Evolutionary conservation across 192 early-diverging fungal genomes (phyloP).

Genomic region (Coemansia sp.): DNA sequence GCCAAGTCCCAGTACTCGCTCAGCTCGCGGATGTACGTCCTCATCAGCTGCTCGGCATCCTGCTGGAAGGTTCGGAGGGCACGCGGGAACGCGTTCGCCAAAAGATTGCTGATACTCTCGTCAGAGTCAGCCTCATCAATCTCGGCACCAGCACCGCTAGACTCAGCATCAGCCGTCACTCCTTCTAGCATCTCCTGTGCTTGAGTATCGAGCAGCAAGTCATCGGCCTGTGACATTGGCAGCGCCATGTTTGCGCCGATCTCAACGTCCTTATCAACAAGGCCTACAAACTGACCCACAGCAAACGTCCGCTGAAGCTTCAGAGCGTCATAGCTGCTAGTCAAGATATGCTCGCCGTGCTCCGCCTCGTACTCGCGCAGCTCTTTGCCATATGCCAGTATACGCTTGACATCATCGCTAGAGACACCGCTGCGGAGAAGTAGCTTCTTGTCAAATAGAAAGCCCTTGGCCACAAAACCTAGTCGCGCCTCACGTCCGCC

Average conservation of each 20-base stretch:
- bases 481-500: slow-evolving; percentile 32
- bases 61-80: slow-evolving; percentile 23
- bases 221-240: background rate
- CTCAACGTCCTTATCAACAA: background rate
- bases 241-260: background rate
- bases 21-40: slow-evolving; percentile 41
- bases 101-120: slow-evolving; percentile 16
- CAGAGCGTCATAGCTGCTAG: slow-evolving; percentile 12
- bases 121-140: background rate
- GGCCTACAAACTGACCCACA: background rate
- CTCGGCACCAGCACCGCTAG: background rate
- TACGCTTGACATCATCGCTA: slow-evolving; percentile 9
- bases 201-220: background rate
- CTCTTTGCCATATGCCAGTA: slow-evolving; percentile 26
- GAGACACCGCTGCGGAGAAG: slow-evolving; percentile 29
- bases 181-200: background rate
- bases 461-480: slow-evolving; percentile 49
- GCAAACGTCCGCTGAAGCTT: slow-evolving; percentile 2
- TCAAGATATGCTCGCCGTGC: slow-evolving; percentile 30
- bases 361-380: slow-evolving; percentile 28
- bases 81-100: slow-evolving; percentile 33
- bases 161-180: background rate
- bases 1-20: slow-evolving; percentile 39
- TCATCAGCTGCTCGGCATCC: slow-evolving; percentile 36
- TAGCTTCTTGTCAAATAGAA: slow-evolving; percentile 38